Evolutionary conservation across 371 early-diverging fungal species (phyloP).

Genomic region (Mucor mucedo): DNA sequence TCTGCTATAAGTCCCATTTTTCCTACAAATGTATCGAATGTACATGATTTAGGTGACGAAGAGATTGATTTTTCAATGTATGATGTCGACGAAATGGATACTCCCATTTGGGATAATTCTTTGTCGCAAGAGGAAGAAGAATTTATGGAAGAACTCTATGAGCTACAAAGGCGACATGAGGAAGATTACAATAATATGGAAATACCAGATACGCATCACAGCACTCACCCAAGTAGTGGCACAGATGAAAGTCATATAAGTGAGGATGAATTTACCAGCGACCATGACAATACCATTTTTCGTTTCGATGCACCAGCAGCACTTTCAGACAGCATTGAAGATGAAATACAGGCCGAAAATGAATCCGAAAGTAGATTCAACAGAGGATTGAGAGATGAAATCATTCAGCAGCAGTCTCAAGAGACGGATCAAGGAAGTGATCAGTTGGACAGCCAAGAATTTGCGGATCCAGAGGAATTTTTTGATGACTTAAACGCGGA

Average conservation of each 20-base stretch:
- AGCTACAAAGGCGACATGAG: slow-evolving; percentile 19
- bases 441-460: no score
- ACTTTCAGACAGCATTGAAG: no score
- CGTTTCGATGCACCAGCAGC: neutral
- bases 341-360: no score
- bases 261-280: neutral
- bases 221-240: neutral
- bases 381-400: no score
- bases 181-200: slow-evolving; percentile 12
- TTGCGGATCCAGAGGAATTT: no score
- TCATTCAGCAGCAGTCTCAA: no score
- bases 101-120: slow-evolving; percentile 3
- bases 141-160: slow-evolving; percentile 17
- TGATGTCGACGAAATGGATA: slow-evolving; percentile 6
- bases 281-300: neutral
- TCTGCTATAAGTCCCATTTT: slow-evolving; percentile 39
- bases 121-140: slow-evolving; percentile 9
- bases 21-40: slow-evolving; percentile 25
- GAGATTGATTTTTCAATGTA: slow-evolving; percentile 23
- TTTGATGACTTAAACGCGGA: no score
- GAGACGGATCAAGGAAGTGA: no score
- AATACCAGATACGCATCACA: neutral
- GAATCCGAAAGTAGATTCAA: no score
- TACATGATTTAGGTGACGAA: slow-evolving; percentile 23
- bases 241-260: neutral